Evolutionary conservation across 2,329 filamentous ascomycete genomes (phyloP).

Genomic region (Sporothrix euskadiensis): DNA sequence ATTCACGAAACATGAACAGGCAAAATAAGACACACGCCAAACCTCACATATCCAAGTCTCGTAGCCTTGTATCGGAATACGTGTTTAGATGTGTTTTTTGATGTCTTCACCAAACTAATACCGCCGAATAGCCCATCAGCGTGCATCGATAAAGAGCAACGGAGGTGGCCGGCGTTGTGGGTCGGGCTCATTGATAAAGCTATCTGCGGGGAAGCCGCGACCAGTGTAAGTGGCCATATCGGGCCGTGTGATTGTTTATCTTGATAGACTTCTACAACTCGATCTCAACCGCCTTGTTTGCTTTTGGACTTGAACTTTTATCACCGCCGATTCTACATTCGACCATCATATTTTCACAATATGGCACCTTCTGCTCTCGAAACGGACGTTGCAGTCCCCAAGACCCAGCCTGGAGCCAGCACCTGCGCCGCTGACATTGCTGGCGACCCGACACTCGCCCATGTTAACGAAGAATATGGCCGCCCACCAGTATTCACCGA

Average conservation of each 20-base stretch:
- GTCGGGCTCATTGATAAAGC: neutral
- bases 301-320: neutral
- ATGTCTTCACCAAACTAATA: neutral
- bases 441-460: constrained; percentile 32
- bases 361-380: constrained; percentile 29
- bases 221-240: constrained; percentile 14
- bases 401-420: neutral
- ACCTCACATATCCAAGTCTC: neutral
- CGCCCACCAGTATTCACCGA: constrained; percentile 32
- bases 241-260: neutral
- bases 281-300: neutral
- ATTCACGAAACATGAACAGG: too few species aligned
- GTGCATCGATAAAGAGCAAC: neutral
- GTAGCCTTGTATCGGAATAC: neutral
- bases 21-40: too few species aligned
- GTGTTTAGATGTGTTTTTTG: neutral
- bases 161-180: constrained; percentile 27
- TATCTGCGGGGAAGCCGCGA: constrained; percentile 17
- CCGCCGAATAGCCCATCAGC: neutral
- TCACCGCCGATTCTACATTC: too few species aligned
- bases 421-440: constrained; percentile 10
- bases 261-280: neutral
- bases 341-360: neutral
- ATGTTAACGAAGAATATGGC: constrained; percentile 28
- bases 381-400: neutral